These are phyloP conservation scores for Myriosclerotinia duriaeana DNA, from an alignment of 2,329 filamentous ascomycete genomes.

Conservation along the genomic window DNA sequence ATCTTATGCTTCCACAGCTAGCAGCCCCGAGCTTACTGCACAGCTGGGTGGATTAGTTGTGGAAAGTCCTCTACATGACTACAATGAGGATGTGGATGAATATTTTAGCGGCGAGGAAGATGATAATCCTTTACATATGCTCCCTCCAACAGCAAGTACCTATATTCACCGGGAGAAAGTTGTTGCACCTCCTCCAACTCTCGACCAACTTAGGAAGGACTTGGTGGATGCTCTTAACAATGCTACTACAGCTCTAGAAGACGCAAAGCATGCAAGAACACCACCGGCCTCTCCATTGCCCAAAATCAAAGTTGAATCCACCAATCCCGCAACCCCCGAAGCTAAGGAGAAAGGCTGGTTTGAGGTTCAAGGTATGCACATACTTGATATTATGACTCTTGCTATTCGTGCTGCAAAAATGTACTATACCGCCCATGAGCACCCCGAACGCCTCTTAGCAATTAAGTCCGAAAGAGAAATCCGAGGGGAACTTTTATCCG, in stretches of 20 bases:
- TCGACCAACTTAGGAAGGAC: constrained; percentile 72
- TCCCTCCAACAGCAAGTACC: constrained; percentile 95
- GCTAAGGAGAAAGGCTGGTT: constrained; percentile 61
- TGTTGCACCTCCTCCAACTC: constrained; percentile 79
- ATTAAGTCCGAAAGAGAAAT: constrained; percentile 88
- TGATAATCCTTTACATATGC: constrained; percentile 68
- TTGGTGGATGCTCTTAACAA: constrained; percentile 67
- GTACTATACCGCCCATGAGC: constrained; percentile 91
- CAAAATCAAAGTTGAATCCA: constrained; percentile 26
- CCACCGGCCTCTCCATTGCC: constrained; percentile 32
- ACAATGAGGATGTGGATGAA: constrained; percentile 50
- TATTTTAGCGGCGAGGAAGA: constrained; percentile 55
- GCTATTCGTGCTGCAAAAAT: constrained; percentile 95
- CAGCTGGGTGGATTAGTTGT: constrained; percentile 38
- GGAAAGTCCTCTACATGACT: constrained; percentile 45
- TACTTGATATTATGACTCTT: constrained; percentile 88
- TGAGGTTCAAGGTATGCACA: constrained; percentile 86
- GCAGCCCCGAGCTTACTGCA: constrained; percentile 55
- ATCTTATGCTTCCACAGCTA: constrained; percentile 59
- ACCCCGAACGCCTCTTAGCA: constrained; percentile 77
- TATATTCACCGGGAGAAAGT: constrained; percentile 84
- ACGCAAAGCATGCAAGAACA: constrained; percentile 48
- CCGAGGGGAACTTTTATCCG: constrained; percentile 76
- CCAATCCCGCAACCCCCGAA: constrained; percentile 35
- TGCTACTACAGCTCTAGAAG: constrained; percentile 65